Evolutionary conservation across 2,329 filamentous ascomycete species (phyloP).

Genomic region (Lachnellula occidentalis): DNA sequence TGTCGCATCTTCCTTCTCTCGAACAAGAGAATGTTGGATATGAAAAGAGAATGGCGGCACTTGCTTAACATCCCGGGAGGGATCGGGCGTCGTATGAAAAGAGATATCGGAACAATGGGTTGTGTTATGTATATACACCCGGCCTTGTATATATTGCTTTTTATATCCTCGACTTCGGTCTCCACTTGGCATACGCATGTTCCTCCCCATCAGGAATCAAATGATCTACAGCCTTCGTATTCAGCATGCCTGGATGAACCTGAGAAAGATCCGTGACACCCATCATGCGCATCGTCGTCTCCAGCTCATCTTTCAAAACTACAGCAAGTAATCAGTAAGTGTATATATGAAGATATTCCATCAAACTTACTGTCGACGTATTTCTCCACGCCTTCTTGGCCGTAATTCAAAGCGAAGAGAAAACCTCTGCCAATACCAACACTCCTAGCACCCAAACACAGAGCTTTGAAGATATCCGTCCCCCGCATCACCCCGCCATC

Average conservation of each 20-base stretch:
- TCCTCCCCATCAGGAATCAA: conserved; percentile 38
- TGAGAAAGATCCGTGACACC: conserved; percentile 57
- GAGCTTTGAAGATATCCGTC: conserved; percentile 61
- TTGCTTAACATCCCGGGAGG: background rate
- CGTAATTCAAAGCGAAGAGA: conserved; percentile 56
- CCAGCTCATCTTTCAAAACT: conserved; percentile 55
- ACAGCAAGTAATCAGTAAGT: conserved; percentile 5
- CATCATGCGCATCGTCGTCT: conserved; percentile 61
- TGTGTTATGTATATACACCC: background rate
- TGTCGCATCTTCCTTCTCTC: no score
- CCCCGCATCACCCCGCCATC: conserved; percentile 62
- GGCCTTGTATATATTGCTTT: background rate
- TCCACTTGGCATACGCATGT: conserved; percentile 40
- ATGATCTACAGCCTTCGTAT: conserved; percentile 46
- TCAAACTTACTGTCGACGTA: conserved; percentile 46
- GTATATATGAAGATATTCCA: background rate
- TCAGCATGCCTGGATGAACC: conserved; percentile 56
- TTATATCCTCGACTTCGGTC: conserved; percentile 28
- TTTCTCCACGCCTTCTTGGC: conserved; percentile 50
- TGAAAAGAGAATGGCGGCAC: background rate
- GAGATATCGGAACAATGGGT: background rate
- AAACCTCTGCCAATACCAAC: conserved; percentile 59
- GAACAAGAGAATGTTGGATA: no score
- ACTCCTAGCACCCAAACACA: conserved; percentile 59
- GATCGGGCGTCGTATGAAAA: no score